A percentile compares a stretch with the other conserved stretches of the same genome.
These are phyloP conservation scores for Croton laevigatus DNA, from an alignment of 441 rosid species.

Conservation along the genomic window DNA sequence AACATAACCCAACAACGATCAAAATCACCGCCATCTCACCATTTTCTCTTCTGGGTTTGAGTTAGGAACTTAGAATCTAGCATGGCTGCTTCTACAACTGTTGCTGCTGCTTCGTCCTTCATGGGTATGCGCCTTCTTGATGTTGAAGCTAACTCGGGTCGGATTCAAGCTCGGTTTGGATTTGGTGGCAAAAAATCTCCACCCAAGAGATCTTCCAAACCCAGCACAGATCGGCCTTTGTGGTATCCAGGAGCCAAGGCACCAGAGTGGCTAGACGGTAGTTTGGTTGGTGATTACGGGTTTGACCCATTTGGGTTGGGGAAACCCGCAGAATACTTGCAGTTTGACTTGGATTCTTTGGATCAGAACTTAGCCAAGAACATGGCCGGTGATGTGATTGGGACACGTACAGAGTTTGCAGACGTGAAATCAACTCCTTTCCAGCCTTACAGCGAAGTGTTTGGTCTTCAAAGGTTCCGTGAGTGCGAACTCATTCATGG, in stretches of 20 bases:
- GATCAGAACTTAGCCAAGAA: constrained; percentile 93
- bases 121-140: constrained; percentile 68
- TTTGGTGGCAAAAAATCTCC: constrained; percentile 52
- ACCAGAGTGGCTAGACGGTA: constrained; percentile 85
- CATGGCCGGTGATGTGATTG: constrained; percentile 65
- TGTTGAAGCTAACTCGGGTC: constrained; percentile 41
- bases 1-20: neutral
- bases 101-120: constrained; percentile 75
- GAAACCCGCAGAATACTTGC: constrained; percentile 88
- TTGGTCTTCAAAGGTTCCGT: constrained; percentile 85
- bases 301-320: constrained; percentile 92
- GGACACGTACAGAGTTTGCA: constrained; percentile 55
- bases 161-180: constrained; percentile 72
- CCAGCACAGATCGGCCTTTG: constrained; percentile 56
- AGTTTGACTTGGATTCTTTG: constrained; percentile 75
- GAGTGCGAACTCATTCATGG: constrained; percentile 96
- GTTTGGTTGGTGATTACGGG: constrained; percentile 79
- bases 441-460: constrained; percentile 89
- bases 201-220: constrained; percentile 46
- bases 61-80: neutral
- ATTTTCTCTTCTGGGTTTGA: neutral
- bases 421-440: constrained; percentile 84
- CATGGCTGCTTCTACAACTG: constrained; percentile 54
- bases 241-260: constrained; percentile 92
- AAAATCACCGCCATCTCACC: neutral